Base-by-base conservation (phyloP, 805 yeast species). In the Candida tammaniensis region DNA sequence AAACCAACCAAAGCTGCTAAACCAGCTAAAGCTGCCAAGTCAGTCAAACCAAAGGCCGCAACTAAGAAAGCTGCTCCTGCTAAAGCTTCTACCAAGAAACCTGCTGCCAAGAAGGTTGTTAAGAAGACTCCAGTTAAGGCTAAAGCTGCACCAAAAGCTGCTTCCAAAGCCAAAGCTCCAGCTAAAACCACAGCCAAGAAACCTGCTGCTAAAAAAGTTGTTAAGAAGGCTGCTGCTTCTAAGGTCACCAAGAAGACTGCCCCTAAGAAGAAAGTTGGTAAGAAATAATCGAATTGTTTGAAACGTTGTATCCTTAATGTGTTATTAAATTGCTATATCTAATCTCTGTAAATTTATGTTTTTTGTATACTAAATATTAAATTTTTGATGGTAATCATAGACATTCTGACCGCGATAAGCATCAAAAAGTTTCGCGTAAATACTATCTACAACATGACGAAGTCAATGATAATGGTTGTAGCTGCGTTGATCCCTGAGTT, bases 401-500 rank as follows among this genome's bases (percentile, higher is more conserved):
- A n/a, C n/a, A n/a, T n/a, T n/a, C n/a, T n/a, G n/a, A n/a, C n/a
- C n/a, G n/a, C n/a, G n/a, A n/a, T n/a, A n/a, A n/a, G n/a, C n/a
- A n/a, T n/a, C n/a, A n/a, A n/a, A n/a, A n/a, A n/a, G n/a, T 19
- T 19, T 19, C 22, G 22, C 22, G 22, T 19, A n/a, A n/a, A n/a
- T n/a, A n/a, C n/a, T n/a, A n/a, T n/a, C n/a, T n/a, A n/a, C n/a
- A n/a, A n/a, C n/a, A n/a, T n/a, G n/a, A 43, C 29, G 34, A 43
- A 21, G 27, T 31, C 58, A 13, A 42, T 66, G 3, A 61, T 61
- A 2, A 64, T 86, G 23, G 76, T 93, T 5, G 95, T 93, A 18
- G 98, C 98, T 0, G 93, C 95, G 0, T 59, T 93, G 23, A 55
- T 78, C 42, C 95, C 97, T 1, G 71, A 69, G 2, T 65, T 78